phyloP scores from a whole-genome alignment of 2,329 filamentous ascomycete genomes.

The Phialophora expanda region DNA sequence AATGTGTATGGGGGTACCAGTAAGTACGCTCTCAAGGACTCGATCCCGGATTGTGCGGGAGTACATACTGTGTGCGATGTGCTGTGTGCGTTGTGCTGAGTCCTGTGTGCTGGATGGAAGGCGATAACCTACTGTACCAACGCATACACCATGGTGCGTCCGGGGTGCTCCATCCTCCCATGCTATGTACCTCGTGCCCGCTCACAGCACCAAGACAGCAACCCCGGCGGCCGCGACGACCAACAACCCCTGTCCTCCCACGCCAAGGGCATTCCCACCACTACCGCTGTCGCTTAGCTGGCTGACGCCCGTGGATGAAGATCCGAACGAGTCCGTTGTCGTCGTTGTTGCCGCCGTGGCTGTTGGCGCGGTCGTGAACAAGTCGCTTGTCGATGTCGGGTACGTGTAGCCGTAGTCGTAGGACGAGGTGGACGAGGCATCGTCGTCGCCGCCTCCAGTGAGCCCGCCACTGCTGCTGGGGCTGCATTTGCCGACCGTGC shows the following conservation, averaged over 20 bases:
- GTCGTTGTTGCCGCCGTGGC: not conserved
- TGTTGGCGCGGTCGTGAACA: not conserved
- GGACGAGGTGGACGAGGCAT: not conserved
- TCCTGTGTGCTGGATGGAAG: too few relatives aligned
- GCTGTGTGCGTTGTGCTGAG: too few relatives aligned
- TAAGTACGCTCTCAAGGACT: too few relatives aligned
- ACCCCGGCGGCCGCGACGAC: not conserved
- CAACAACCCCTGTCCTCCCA: not conserved
- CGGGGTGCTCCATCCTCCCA: too few relatives aligned
- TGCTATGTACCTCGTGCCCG: too few relatives aligned
- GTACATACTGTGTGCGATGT: too few relatives aligned
- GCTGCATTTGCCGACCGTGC: conserved; percentile 24
- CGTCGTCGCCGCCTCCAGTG: not conserved
- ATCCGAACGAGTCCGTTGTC: not conserved
- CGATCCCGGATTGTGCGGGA: too few relatives aligned
- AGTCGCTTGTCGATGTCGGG: not conserved
- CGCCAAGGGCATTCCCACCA: not conserved
- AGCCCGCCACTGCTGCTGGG: not conserved
- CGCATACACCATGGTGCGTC: not conserved
- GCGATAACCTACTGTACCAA: too few relatives aligned
- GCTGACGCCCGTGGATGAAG: not conserved
- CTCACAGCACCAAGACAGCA: not conserved
- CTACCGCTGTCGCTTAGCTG: not conserved
- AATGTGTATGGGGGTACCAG: too few relatives aligned
- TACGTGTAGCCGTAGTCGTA: not conserved